phyloP scores from a whole-genome alignment of 2,329 filamentous ascomycete species.

The Exophiala sideris region DNA sequence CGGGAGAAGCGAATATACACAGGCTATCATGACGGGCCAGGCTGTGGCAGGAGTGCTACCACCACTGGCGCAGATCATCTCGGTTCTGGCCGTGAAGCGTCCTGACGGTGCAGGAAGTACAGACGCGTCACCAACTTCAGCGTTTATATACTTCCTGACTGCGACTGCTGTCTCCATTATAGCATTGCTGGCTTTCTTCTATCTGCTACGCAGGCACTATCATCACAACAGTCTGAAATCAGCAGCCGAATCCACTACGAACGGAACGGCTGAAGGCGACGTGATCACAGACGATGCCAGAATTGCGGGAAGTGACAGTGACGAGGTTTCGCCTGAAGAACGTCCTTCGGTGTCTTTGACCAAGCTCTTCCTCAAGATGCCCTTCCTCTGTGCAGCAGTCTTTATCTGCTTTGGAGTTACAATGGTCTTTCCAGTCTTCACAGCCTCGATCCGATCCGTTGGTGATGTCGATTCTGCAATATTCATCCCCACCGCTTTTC shows the following conservation, averaged over 20 bases:
- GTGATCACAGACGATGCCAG: conserved; percentile 22
- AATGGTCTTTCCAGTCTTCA: conserved; percentile 96
- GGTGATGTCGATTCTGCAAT: conserved; percentile 61
- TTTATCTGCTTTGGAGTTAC: conserved; percentile 78
- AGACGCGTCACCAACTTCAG: conserved; percentile 61
- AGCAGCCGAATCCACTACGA: conserved; percentile 18
- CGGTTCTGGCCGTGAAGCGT: conserved; percentile 64
- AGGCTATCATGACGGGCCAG: conserved; percentile 94
- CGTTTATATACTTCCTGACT: conserved; percentile 87
- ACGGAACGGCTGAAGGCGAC: conserved; percentile 24
- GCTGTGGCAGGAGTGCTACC: conserved; percentile 88
- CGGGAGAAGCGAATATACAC: conserved; percentile 81
- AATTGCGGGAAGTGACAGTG: conserved; percentile 44
- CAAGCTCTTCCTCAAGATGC: conserved; percentile 70
- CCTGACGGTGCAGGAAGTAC: conserved; percentile 35
- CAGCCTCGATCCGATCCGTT: conserved; percentile 60
- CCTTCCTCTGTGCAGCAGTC: conserved; percentile 72
- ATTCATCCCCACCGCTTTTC: conserved; percentile 86
- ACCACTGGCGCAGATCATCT: conserved; percentile 78
- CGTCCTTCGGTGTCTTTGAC: conserved; percentile 57
- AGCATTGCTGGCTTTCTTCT: conserved; percentile 70
- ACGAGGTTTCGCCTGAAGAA: conserved; percentile 9
- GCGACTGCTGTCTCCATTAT: conserved; percentile 71
- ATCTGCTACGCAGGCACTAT: conserved; percentile 60
- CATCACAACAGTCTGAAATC: conserved; percentile 11